Conservation (phyloP, 139 green algal species). For the Haematococcus lacustris region DNA sequence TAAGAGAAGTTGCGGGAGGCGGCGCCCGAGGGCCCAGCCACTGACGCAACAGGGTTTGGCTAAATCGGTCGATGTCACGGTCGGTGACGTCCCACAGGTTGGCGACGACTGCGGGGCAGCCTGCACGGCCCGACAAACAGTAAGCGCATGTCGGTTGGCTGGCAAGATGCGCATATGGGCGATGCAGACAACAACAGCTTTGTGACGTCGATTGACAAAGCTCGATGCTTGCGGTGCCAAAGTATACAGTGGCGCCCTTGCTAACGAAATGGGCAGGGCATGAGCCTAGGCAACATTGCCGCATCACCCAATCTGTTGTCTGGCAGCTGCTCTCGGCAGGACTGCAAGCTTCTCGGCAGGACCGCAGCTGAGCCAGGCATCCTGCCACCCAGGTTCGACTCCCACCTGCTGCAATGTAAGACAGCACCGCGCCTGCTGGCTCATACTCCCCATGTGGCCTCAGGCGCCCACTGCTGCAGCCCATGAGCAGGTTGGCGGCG, state of each 20-base stretch:
- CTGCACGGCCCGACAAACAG: slow-evolving; percentile 37
- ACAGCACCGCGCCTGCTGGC: slow-evolving; percentile 50
- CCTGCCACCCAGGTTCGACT: no score
- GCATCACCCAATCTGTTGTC: no score
- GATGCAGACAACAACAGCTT: background rate
- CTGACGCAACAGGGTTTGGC: slow-evolving; percentile 41
- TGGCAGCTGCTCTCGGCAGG: no score
- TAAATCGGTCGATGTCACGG: slow-evolving; percentile 88
- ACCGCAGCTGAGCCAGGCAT: no score
- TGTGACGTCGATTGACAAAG: no score
- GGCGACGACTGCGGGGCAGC: slow-evolving; percentile 68
- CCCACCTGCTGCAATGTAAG: slow-evolving; percentile 70
- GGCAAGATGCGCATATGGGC: background rate
- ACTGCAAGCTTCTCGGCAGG: no score
- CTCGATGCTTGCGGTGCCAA: no score
- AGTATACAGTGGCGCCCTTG: no score
- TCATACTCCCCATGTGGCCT: slow-evolving; percentile 48
- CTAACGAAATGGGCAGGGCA: no score
- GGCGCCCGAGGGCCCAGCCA: slow-evolving; percentile 39
- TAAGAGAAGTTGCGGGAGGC: background rate
- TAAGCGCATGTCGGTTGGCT: background rate
- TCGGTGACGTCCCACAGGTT: slow-evolving; percentile 98
- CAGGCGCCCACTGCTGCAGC: slow-evolving; percentile 83
- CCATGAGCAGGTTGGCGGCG: slow-evolving; percentile 76
- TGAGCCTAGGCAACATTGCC: no score